Percentiles rank a stretch among this genome's conserved stretches.
phyloP scores from a whole-genome alignment of 345 rosid species.

The Anastatica hierochuntica region DNA sequence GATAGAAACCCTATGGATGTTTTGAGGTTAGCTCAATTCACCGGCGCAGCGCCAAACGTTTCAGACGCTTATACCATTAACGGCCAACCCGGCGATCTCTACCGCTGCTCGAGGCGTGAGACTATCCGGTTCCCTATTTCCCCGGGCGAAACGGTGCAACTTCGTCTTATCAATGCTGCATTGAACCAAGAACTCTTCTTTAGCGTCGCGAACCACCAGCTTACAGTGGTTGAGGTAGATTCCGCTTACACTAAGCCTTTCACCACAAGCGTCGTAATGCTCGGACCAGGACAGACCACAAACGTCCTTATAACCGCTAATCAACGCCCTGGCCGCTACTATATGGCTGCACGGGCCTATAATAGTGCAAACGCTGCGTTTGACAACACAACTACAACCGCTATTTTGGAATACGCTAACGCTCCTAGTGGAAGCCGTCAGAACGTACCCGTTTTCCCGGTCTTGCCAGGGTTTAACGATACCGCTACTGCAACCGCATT shows the following conservation, averaged over 20 bases:
- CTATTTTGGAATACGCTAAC: constrained; percentile 43
- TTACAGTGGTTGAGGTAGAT: constrained; percentile 62
- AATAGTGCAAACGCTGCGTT: constrained; percentile 43
- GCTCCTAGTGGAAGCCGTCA: constrained; percentile 24
- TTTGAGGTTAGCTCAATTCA: constrained; percentile 40
- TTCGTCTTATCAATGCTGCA: constrained; percentile 57
- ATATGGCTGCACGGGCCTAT: constrained; percentile 49
- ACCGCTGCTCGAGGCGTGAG: constrained; percentile 49
- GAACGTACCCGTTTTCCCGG: constrained; percentile 29
- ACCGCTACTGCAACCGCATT: constrained; percentile 33
- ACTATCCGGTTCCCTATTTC: constrained; percentile 15
- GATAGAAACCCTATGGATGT: constrained; percentile 72
- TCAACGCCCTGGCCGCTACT: constrained; percentile 35
- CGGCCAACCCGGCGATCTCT: constrained; percentile 90
- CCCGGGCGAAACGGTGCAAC: constrained; percentile 60
- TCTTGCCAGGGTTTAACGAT: constrained; percentile 49
- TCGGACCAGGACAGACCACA: constrained; percentile 63
- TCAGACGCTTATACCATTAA: constrained; percentile 88
- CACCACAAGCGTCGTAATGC: constrained; percentile 34
- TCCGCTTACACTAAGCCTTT: constrained; percentile 55
- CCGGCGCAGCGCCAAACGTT: constrained; percentile 59
- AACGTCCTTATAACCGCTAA: constrained; percentile 40
- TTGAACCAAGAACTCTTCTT: constrained; percentile 64
- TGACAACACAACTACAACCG: constrained; percentile 48
- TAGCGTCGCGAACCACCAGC: constrained; percentile 45